Percentiles rank a stretch among this genome's conserved stretches.
phyloP scores from a whole-genome alignment of 441 rosid species.

The Cnidoscolus chayamansa region DNA sequence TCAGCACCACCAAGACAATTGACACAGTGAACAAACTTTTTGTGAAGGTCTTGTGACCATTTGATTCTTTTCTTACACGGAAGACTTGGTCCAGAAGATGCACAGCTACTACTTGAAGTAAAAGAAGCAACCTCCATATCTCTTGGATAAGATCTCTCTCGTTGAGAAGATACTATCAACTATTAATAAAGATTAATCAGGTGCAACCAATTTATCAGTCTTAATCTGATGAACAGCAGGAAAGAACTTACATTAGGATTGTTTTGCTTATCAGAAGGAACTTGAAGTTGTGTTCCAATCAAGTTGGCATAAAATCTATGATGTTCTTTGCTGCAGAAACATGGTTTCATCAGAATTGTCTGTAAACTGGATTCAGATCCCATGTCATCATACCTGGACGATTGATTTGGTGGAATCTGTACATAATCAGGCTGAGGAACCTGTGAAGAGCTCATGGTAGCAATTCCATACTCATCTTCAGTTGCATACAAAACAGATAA shows the following conservation, averaged over 20 bases:
- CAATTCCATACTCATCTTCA: background rate
- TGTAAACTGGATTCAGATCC: background rate
- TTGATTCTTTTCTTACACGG: constrained; percentile 62
- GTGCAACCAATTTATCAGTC: background rate
- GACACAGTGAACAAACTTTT: constrained; percentile 72
- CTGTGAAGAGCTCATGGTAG: background rate
- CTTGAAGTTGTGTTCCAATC: background rate
- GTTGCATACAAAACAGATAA: background rate
- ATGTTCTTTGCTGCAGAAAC: background rate
- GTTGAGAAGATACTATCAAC: constrained; percentile 33
- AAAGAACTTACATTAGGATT: background rate
- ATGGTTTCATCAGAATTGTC: background rate
- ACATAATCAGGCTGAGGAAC: background rate
- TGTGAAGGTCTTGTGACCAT: constrained; percentile 86
- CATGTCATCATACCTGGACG: no score
- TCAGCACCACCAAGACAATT: constrained; percentile 75
- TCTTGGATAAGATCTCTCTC: constrained; percentile 37
- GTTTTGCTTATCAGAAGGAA: background rate
- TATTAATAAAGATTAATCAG: background rate
- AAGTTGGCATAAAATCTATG: background rate
- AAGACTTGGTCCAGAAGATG: constrained; percentile 20
- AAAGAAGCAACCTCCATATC: constrained; percentile 13
- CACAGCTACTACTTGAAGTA: constrained; percentile 24
- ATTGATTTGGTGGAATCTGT: background rate
- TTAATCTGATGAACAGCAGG: background rate